Evolutionary conservation across 345 rosid species (phyloP), one percentile per base, ranked within the genome.

Genomic region (Brassica incana): DNA sequence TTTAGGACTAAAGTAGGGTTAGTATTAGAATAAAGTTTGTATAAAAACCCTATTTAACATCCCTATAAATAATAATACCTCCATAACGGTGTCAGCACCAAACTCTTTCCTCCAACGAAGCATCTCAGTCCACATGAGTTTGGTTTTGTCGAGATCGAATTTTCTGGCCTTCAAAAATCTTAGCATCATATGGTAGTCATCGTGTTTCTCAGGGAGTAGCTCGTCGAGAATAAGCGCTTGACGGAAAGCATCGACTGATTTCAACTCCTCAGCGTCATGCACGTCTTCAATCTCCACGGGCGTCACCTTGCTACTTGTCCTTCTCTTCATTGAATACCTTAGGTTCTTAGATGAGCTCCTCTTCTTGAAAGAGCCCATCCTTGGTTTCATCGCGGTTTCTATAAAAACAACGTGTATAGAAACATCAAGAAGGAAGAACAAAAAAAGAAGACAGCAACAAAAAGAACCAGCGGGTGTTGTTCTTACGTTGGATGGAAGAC

Each of bases 121-220:
- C 99, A 95, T 95, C 48, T 87, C 92, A 36, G 92, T 75, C 98
- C 99, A 95, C 99, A 95, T 93, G 63, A 80, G 96, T 84, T 95
- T 95, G 62, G 98, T 76, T 84, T 91, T 95, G 65, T 92, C 99
- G 10, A 90, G 61, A 69, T 95, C 98, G 5, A 90, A 93, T 75
- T 93, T 95, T 81, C 99, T 93, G 8, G 99, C 99, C 86, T 86
- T 95, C 87, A 91, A 84, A 84, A 91, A 94, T 71, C 98, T 87
- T 85, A 95, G 97, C 91, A 95, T 79, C 88, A 88, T 78, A 72
- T 93, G 99, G 81, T 91, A 93, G 80, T 95, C 99, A 74, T 95
- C 97, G 61, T 93, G 97, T 73, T 79, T 87, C 68, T 87, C 77
- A 0, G 98, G 99, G 74, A 95, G 87, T 14, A 93, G 81, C 65